Conservation (phyloP, 75 land plant species). For the Pseudotsuga menziesii region DNA sequence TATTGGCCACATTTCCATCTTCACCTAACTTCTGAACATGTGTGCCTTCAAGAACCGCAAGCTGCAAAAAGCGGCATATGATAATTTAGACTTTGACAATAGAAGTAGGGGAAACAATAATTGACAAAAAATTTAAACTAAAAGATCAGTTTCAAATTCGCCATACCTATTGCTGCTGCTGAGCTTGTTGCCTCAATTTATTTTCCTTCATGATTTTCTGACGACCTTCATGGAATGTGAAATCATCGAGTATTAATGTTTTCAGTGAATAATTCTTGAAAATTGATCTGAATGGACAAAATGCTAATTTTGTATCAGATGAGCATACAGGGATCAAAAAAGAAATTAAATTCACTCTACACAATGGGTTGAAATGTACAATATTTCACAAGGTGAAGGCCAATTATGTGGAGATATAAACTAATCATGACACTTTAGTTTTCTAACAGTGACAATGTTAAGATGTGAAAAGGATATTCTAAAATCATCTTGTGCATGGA, state of each 20-base stretch:
- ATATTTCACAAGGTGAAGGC: too few relatives aligned
- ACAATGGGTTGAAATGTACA: too few relatives aligned
- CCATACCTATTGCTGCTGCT: constrained; percentile 3
- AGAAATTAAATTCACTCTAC: too few relatives aligned
- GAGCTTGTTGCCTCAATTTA: constrained; percentile 51
- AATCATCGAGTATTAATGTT: constrained; percentile 77
- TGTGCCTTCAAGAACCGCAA: not conserved
- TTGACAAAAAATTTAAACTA: not conserved
- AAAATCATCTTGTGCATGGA: too few relatives aligned
- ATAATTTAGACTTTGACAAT: not conserved
- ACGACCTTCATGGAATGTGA: constrained; percentile 78
- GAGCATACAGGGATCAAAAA: too few relatives aligned
- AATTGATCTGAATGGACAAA: constrained; percentile 52
- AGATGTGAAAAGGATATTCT: too few relatives aligned
- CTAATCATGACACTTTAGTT: too few relatives aligned
- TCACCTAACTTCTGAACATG: not conserved
- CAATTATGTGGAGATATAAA: too few relatives aligned
- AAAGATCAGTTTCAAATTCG: not conserved
- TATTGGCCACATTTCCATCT: not conserved
- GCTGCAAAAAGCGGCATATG: not conserved
- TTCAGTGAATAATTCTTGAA: constrained; percentile 65
- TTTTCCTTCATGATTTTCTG: constrained; percentile 75
- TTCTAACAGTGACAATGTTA: too few relatives aligned
- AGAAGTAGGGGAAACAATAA: not conserved
- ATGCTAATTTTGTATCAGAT: too few relatives aligned